A percentile compares a stretch with the other conserved stretches of the same genome.
These are phyloP conservation scores for Aspergillus nidulans DNA, from an alignment of 495 filamentous ascomycete genomes.

Conservation along the genomic window DNA sequence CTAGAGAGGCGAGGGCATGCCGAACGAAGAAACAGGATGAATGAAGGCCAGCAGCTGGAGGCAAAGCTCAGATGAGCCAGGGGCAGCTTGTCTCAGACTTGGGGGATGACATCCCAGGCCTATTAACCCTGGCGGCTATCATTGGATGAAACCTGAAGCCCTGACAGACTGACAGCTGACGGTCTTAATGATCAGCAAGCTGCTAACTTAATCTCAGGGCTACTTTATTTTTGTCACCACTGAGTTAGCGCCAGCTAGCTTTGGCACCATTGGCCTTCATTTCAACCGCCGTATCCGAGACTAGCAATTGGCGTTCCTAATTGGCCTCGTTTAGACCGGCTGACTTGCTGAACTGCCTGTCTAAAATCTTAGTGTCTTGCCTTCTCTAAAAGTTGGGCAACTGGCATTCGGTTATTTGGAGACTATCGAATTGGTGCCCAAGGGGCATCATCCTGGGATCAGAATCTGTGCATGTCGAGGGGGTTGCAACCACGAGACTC, in stretches of 20 bases:
- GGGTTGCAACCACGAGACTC: not conserved
- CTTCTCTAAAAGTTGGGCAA: conserved; percentile 8
- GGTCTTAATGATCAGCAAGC: conserved; percentile 2
- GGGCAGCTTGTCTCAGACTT: conserved; percentile 3
- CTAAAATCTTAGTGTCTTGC: conserved; percentile 14
- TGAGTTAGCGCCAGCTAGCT: conserved; percentile 10
- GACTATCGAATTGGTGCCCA: conserved; percentile 8
- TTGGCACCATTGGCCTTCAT: conserved; percentile 2
- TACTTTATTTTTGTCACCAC: conserved; percentile 7
- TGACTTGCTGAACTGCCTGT: not conserved
- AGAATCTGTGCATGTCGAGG: not conserved
- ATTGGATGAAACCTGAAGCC: not conserved
- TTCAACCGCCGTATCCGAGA: conserved; percentile 1
- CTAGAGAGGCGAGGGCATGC: not conserved
- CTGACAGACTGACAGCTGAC: conserved; percentile 7
- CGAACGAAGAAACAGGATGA: not conserved
- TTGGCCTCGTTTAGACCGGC: not conserved
- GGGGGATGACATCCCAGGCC: not conserved
- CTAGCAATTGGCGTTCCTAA: not conserved
- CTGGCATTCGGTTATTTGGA: not conserved
- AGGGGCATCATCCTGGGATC: not conserved
- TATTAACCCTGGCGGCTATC: not conserved
- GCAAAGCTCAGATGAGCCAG: not conserved
- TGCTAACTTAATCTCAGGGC: conserved; percentile 5
- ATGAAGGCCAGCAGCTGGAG: not conserved